Conservation (phyloP, 1,284 basidiomycete species). For the Cutaneotrichosporon spelunceum region DNA sequence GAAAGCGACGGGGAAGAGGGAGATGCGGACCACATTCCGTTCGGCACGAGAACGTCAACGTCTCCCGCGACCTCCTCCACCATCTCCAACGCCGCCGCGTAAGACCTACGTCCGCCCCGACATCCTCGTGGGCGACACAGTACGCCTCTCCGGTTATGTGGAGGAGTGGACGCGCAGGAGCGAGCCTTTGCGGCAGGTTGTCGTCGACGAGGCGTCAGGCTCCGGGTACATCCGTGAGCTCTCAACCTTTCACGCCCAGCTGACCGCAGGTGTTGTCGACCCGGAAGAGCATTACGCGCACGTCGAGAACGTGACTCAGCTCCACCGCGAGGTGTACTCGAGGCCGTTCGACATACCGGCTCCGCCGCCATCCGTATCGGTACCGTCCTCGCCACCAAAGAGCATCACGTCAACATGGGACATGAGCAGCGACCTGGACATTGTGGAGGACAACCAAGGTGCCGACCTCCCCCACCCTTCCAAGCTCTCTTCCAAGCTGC, state of each 20-base stretch:
- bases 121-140: constrained; percentile 41
- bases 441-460: constrained; percentile 19
- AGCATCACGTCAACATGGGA: constrained; percentile 12
- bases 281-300: constrained; percentile 38
- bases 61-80: background rate
- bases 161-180: constrained; percentile 34
- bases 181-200: constrained; percentile 38
- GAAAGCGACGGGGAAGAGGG: background rate
- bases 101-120: constrained; percentile 34
- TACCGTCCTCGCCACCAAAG: constrained; percentile 11
- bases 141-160: constrained; percentile 38
- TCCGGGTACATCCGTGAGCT: constrained; percentile 36
- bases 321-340: constrained; percentile 37
- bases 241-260: rapidly evolving
- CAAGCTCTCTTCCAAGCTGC: constrained; percentile 33
- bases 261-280: constrained; percentile 37
- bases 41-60: constrained; percentile 10
- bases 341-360: constrained; percentile 34
- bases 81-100: background rate
- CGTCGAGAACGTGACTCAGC: constrained; percentile 20
- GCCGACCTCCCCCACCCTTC: constrained; percentile 35
- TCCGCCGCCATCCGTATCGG: background rate
- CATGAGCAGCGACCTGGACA: constrained; percentile 25
- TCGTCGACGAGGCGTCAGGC: constrained; percentile 36
- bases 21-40: constrained; percentile 10